Evolutionary conservation across 1,139 yeast species (phyloP).

Genomic region (Suhomyces wounanorum): DNA sequence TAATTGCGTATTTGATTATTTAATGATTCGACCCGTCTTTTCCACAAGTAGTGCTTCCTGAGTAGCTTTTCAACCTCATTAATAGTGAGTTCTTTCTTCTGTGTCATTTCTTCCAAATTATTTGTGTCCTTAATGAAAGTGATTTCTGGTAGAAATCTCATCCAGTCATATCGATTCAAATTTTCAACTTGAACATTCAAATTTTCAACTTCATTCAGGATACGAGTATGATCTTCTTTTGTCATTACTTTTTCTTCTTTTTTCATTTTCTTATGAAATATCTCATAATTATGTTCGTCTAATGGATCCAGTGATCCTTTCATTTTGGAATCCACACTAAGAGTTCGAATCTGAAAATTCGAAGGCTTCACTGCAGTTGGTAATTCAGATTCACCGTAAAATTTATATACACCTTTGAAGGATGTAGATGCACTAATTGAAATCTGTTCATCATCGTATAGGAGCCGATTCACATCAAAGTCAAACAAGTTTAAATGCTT

Average conservation of each 20-base stretch:
- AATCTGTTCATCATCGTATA: conserved; percentile 27
- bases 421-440: conserved; percentile 12
- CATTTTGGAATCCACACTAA: conserved; percentile 14
- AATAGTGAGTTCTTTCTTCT: conserved; percentile 54
- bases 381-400: conserved; percentile 14
- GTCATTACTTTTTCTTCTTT: conserved; percentile 67
- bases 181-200: conserved; percentile 46
- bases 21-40: conserved; percentile 32
- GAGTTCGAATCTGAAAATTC: neutral
- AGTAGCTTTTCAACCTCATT: conserved; percentile 51
- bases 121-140: conserved; percentile 53
- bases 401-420: conserved; percentile 14
- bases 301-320: conserved; percentile 40
- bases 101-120: conserved; percentile 50
- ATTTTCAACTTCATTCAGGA: conserved; percentile 53
- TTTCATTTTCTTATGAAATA: conserved; percentile 63
- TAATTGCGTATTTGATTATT: conserved; percentile 28
- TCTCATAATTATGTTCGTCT: conserved; percentile 43
- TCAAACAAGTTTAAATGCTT: conserved; percentile 25
- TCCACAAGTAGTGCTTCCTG: conserved; percentile 49
- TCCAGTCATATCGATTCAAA: conserved; percentile 60
- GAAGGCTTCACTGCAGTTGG: conserved; percentile 5
- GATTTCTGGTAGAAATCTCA: conserved; percentile 48
- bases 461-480: conserved; percentile 34
- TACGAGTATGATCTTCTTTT: conserved; percentile 54